These are phyloP conservation scores for Zygosaccharomyces pseudorouxii DNA, from an alignment of 805 yeast genomes.

Conservation along the genomic window DNA sequence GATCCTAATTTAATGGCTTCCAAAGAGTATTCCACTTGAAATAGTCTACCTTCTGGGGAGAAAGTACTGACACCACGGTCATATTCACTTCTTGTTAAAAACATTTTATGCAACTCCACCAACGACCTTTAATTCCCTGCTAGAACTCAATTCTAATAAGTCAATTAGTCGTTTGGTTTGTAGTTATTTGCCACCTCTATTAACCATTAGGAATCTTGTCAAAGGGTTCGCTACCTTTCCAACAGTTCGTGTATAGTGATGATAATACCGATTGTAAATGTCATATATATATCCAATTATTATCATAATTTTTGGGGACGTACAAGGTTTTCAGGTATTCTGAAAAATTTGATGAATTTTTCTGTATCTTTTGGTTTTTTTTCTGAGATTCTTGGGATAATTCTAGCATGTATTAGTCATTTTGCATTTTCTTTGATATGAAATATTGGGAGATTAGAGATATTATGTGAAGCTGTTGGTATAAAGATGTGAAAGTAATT, in stretches of 20 bases:
- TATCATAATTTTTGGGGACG: too few relatives aligned
- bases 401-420: too few relatives aligned
- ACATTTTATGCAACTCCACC: slow-evolving; percentile 49
- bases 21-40: slow-evolving; percentile 95
- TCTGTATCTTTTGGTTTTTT: too few relatives aligned
- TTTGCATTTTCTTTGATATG: too few relatives aligned
- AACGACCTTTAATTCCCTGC: slow-evolving; percentile 1
- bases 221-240: slow-evolving; percentile 1
- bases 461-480: too few relatives aligned
- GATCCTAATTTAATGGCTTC: slow-evolving; percentile 91
- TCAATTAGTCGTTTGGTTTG: neutral
- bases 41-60: slow-evolving; percentile 97
- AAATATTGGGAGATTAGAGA: too few relatives aligned
- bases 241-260: slow-evolving; percentile 1
- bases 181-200: slow-evolving; percentile 5
- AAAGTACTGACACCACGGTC: slow-evolving; percentile 98
- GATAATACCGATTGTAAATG: neutral
- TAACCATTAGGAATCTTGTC: neutral
- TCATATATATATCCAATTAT: neutral
- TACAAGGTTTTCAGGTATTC: too few relatives aligned
- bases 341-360: too few relatives aligned
- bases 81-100: slow-evolving; percentile 97
- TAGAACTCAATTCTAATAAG: neutral
- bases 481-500: too few relatives aligned
- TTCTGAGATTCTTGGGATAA: too few relatives aligned